Evolutionary conservation across 208 protist species (phyloP), one percentile per base, ranked within the genome.

Genomic region (Crithidia bombi): DNA sequence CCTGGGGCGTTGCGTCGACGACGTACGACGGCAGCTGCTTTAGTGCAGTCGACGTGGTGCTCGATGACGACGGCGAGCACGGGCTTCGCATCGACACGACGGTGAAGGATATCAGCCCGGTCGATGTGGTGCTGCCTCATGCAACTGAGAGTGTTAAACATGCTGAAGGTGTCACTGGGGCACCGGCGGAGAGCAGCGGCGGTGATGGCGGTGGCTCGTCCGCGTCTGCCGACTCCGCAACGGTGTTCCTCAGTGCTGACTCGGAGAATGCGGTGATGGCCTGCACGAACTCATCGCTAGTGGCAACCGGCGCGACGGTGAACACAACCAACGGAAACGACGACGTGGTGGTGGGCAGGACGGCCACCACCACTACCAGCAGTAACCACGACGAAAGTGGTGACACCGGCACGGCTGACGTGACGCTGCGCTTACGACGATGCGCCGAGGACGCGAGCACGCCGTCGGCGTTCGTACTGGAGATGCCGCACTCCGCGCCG

Each of bases 221-320:
- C 7, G 58, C 41, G 6, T 36, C 26, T 0, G 44, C 41, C 43
- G 58, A 65, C 44, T 51, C 58, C 43, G 30, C 44, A 7, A 41
- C 58, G 30, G 58, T 51, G 44, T 19, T 38, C 3, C 21, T 54
- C 19, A 65, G 58, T 32, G 41, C 19, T 9, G 41, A 39, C 26
- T 65, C 44, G 43, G 43, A 41, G n/a, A 17, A 30, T 2, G n/a
- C 43, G 43, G 26, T 65, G 58, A 41, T 54, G 58, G 44, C 44
- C 0, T 26, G 23, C 43, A 65, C 44, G 43, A 28, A 3, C 19
- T 54, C 58, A 4, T 49, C 55, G 11, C 23, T 62, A 1, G 38
- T n/a, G 6, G 57, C 26, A 2, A 54, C 58, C 0, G 39, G n/a
- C 10, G 54, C 58, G 17, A 50, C 43, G 30, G 30, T 39, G 43